Percentiles rank a stretch among this genome's conserved stretches.
Conservation (phyloP, 768 basidiomycete species). For the Mycena kentingensis region DNA sequence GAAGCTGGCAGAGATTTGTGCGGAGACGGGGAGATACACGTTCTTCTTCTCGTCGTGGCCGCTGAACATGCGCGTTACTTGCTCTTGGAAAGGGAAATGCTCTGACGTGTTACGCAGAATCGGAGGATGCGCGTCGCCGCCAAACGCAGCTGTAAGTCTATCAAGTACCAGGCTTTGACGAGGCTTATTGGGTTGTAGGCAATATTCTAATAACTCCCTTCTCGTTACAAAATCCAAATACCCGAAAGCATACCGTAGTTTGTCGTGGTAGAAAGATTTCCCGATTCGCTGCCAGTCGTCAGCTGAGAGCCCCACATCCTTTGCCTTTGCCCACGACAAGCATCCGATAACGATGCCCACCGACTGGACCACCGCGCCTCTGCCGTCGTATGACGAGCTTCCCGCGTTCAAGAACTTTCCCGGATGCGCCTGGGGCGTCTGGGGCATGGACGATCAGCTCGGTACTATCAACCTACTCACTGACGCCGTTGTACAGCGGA, state of each 20-base stretch:
- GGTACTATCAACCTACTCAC: slow-evolving; percentile 71
- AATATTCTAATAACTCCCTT: no score
- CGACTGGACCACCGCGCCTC: slow-evolving; percentile 10
- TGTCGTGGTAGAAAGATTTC: no score
- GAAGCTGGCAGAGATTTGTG: slow-evolving; percentile 56
- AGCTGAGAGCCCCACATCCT: background rate
- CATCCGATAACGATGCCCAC: background rate
- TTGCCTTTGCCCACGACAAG: background rate
- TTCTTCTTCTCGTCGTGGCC: slow-evolving; percentile 82
- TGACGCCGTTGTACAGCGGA: slow-evolving; percentile 56
- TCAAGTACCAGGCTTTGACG: no score
- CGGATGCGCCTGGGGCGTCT: slow-evolving; percentile 74
- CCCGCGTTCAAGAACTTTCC: slow-evolving; percentile 52
- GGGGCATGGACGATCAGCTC: slow-evolving; percentile 67
- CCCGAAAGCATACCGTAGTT: no score
- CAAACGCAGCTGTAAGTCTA: slow-evolving; percentile 19
- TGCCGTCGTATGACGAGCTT: slow-evolving; percentile 30
- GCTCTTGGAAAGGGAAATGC: background rate
- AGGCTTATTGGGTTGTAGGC: no score
- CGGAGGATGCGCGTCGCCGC: slow-evolving; percentile 17
- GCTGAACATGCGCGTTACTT: slow-evolving; percentile 67
- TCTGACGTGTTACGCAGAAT: slow-evolving; percentile 7
- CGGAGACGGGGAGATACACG: slow-evolving; percentile 60
- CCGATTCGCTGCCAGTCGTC: no score
- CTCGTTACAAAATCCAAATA: no score